Evolutionary conservation across 2,329 filamentous ascomycete species (phyloP).

Genomic region (Fusarium paranaense): DNA sequence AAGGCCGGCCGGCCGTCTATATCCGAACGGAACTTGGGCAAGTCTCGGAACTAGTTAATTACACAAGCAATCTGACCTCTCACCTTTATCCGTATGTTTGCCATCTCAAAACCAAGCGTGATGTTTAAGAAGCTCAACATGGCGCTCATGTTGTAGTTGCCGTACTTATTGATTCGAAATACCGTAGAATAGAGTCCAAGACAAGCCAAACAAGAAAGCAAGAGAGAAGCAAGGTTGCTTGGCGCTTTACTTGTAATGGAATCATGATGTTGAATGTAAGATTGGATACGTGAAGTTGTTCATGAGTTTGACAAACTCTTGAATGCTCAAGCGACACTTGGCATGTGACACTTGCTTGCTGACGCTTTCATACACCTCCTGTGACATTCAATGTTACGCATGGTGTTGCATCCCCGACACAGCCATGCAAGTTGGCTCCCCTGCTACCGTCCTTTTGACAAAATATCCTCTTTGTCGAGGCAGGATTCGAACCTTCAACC

Average conservation of each 20-base stretch:
- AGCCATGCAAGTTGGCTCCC: background rate
- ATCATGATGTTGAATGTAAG: background rate
- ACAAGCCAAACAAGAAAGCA: background rate
- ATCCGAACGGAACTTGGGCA: background rate
- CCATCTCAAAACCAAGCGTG: background rate
- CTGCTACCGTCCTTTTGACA: background rate
- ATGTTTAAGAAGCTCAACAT: background rate
- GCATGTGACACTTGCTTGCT: background rate
- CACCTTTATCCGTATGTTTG: background rate
- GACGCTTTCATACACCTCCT: background rate
- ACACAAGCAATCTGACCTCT: background rate
- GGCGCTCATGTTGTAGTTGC: background rate
- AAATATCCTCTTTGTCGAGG: background rate
- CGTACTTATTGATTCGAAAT: background rate
- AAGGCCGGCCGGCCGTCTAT: background rate
- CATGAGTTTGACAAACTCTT: background rate
- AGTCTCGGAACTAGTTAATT: background rate
- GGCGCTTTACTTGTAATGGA: background rate
- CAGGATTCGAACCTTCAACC: background rate
- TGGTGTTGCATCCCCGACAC: background rate
- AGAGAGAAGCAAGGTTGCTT: background rate
- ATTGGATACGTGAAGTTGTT: background rate
- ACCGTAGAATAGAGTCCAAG: background rate
- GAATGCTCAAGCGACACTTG: background rate
- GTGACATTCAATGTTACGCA: background rate